A percentile compares a stretch with the other conserved stretches of the same genome.
These are phyloP conservation scores for Leishmania arabica DNA, from an alignment of 208 protist species.

Conservation along the genomic window DNA sequence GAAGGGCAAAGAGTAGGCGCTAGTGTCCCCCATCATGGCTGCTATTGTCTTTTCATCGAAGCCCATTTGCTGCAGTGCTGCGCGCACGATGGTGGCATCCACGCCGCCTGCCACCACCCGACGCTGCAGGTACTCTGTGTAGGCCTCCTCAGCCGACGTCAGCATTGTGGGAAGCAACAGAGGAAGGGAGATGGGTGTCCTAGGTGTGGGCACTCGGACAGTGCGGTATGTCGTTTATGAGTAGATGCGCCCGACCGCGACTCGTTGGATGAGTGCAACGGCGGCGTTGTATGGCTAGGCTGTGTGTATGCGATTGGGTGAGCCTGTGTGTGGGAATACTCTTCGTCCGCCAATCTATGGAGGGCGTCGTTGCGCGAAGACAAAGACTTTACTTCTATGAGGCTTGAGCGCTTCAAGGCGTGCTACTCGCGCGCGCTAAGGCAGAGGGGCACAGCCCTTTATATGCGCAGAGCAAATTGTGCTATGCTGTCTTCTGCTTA, in stretches of 20 bases:
- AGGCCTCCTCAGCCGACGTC: constrained; percentile 45
- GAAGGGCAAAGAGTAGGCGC: constrained; percentile 4
- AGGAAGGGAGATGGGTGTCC: not conserved
- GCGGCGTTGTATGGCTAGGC: not conserved
- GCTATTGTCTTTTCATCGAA: constrained; percentile 38
- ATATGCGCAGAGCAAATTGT: not conserved
- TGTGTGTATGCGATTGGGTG: constrained; percentile 2
- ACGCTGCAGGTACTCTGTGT: constrained; percentile 53
- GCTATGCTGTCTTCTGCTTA: not conserved
- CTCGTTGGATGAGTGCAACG: not conserved
- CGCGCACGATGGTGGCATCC: constrained; percentile 50
- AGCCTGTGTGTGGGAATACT: not conserved
- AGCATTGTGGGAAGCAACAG: constrained; percentile 30
- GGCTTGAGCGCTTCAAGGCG: not conserved
- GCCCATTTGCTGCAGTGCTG: constrained; percentile 52
- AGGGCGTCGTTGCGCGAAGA: not conserved
- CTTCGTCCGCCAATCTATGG: not conserved
- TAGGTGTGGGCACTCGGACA: not conserved
- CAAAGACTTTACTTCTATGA: not conserved
- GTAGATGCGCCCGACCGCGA: not conserved
- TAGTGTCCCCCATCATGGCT: constrained; percentile 52
- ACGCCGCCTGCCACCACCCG: constrained; percentile 29
- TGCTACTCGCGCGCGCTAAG: not conserved
- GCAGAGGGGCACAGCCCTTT: not conserved
- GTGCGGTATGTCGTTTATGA: not conserved